Percentiles rank a stretch among this genome's conserved stretches.
phyloP scores from a whole-genome alignment of 371 early-diverging fungal genomes.

The Haplosporangium sp. region DNA sequence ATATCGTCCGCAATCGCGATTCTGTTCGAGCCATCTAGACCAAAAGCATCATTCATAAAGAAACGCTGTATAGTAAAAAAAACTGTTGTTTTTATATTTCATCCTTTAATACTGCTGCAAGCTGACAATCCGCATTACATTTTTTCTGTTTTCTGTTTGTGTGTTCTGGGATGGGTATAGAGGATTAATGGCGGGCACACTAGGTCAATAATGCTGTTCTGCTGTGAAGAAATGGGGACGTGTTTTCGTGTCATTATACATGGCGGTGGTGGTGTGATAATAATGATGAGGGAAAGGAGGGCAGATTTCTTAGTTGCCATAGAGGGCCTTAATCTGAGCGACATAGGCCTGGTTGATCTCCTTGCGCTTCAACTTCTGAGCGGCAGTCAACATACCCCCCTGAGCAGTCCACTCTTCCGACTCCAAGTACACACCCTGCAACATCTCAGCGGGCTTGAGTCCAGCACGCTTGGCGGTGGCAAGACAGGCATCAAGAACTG shows the following conservation, averaged over 20 bases:
- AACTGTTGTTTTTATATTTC: not conserved
- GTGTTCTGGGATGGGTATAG: conserved; percentile 8
- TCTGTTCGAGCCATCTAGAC: too few species aligned
- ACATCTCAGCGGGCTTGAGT: conserved; percentile 79
- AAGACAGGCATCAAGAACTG: conserved; percentile 59
- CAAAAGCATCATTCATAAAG: not conserved
- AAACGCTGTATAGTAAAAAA: conserved; percentile 12
- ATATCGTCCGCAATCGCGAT: not conserved
- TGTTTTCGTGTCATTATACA: conserved; percentile 21
- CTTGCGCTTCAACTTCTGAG: conserved; percentile 92
- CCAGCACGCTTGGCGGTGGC: conserved; percentile 66
- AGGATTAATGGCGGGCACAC: not conserved
- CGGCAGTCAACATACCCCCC: conserved; percentile 88
- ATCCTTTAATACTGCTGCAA: too few species aligned
- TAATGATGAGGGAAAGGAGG: too few species aligned
- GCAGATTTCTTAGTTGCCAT: conserved; percentile 31
- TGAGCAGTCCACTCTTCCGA: conserved; percentile 91
- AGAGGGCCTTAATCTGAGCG: conserved; percentile 71
- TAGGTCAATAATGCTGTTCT: too few species aligned
- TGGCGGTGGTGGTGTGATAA: not conserved
- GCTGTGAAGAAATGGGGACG: not conserved
- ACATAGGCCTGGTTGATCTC: conserved; percentile 75
- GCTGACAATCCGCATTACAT: too few species aligned
- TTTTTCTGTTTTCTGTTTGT: too few species aligned
- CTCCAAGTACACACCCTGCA: conserved; percentile 76